Evolutionary conservation across 345 rosid genomes (phyloP), one percentile per base, ranked within the genome.

Genomic region (Linum tenue): DNA sequence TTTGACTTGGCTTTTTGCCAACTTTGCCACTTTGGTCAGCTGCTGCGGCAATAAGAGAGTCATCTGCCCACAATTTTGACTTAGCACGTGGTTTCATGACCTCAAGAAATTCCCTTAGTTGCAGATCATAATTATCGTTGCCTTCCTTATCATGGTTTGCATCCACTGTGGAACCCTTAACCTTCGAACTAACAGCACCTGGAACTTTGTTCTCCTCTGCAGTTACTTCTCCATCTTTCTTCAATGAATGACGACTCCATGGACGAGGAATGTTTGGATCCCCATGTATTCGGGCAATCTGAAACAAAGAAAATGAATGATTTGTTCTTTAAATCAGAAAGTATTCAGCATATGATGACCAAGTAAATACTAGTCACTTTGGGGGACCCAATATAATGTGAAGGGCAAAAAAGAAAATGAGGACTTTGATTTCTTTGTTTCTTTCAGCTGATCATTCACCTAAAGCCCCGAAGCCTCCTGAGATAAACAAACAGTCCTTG

Each of bases 41-140:
- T 7, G 64, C 15, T 37, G 78, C 63, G 69, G 78, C 78, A 68
- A 80, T 59, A 39, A 81, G 59, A 43, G 80, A 63, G 71, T 90
- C 95, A 74, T 94, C 86, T 66, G 78, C 81, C 99, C 96, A 94
- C 75, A 86, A 72, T 73, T 86, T 88, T 53, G 92, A 82, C 69
- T 78, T 85, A 37, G 70, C 74, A 64, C 92, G 82, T 5, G 88
- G 90, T 72, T 86, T 89, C 90, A 88, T 81, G 69, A 90, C 81
- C 66, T 88, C 83, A 75, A 94, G 89, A 78, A 88, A 94, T 67
- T 94, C 97, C 64, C 72, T 78, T 56, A 84, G 72, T 66, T 65
- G 56, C 62, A 79, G 78, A 62, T 86, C 96, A 72, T 79, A 72
- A 67, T 22, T 62, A 64, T 77, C 78, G 35, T 64, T 75, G 22